phyloP scores from a whole-genome alignment of 2,329 filamentous ascomycete genomes.

The Penicillium hesseltinei region DNA sequence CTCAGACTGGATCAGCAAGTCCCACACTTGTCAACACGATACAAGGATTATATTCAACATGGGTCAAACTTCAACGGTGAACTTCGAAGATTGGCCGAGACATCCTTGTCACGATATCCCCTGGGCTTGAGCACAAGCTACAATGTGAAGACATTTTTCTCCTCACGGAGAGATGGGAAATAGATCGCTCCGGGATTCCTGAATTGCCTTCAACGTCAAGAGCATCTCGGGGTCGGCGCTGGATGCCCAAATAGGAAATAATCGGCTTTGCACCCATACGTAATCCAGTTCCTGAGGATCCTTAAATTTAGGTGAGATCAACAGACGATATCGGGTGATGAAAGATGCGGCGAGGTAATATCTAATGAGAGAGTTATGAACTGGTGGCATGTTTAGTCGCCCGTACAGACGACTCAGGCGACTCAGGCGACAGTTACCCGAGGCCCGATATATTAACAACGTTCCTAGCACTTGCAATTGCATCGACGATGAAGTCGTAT shows the following conservation, averaged over 20 bases:
- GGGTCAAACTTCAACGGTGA: not conserved
- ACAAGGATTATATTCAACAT: not conserved
- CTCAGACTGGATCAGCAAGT: not conserved
- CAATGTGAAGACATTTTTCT: not conserved
- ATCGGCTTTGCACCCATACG: not conserved
- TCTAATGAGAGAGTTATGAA: too few species aligned
- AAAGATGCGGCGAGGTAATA: too few species aligned
- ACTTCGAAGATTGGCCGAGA: not conserved
- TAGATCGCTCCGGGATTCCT: not conserved
- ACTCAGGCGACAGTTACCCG: too few species aligned
- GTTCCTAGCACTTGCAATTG: too few species aligned
- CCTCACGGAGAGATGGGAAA: not conserved
- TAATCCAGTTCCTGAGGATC: not conserved
- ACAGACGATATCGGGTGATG: too few species aligned
- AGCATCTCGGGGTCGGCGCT: not conserved
- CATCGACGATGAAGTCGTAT: too few species aligned
- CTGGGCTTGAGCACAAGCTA: not conserved
- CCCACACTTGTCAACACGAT: not conserved
- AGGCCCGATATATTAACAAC: too few species aligned
- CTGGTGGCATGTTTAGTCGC: too few species aligned
- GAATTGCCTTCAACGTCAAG: not conserved
- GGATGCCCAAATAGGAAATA: not conserved
- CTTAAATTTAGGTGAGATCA: not conserved
- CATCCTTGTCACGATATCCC: not conserved
- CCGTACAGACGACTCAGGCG: too few species aligned